Base-by-base conservation (phyloP, 768 basidiomycete genomes). In the Clathrus columnatus region DNA sequence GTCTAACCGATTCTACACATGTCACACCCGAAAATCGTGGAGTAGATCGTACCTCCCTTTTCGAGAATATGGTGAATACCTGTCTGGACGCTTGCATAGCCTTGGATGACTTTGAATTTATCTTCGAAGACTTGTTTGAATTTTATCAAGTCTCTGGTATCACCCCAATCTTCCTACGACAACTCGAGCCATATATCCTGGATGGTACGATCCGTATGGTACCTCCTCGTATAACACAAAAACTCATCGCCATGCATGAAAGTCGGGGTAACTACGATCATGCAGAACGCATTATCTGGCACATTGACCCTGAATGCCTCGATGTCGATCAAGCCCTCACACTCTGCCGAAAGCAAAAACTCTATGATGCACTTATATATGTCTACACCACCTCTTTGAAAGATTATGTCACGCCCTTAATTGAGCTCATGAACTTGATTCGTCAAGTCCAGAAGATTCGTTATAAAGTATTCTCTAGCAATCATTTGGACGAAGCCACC, bases 351-450 rank as follows among this genome's bases (percentile, higher is more conserved):
- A 76, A 70, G 56, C 79, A 92, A 64, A 77, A 77, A 24, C 80
- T 98, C 4, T 96, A 91, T 72, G 95, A 98, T 63, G 93, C 95
- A 0, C 78, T 98, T 56, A 85, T 95, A 56, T 94, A 96, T 67
- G 84, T 98, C 32, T 95, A 94, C 68, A 95, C 87, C 8, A 80
- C 85, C 46, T 91, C 93, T 2, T 69, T 99, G 61, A 77, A 73
- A 58, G 96, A 99, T 65, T 96, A 86, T 56, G 84, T 93, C 29
- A 82, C 91, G 6, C 95, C 96, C 0, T 71, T 97, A 5, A 87
- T 94, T 56, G 87, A 91, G 60, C 73, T 96, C 11, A 74, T 98
- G 36, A 78, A 74, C 8, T 79, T 96, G 45, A 81, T 97, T 41
- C 80, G 85, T 14, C 75, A 75, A 55, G 80, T 90, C 23, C 79